These are phyloP conservation scores for Colletotrichum sp. DNA, from an alignment of 2,329 filamentous ascomycete species.

Conservation along the genomic window DNA sequence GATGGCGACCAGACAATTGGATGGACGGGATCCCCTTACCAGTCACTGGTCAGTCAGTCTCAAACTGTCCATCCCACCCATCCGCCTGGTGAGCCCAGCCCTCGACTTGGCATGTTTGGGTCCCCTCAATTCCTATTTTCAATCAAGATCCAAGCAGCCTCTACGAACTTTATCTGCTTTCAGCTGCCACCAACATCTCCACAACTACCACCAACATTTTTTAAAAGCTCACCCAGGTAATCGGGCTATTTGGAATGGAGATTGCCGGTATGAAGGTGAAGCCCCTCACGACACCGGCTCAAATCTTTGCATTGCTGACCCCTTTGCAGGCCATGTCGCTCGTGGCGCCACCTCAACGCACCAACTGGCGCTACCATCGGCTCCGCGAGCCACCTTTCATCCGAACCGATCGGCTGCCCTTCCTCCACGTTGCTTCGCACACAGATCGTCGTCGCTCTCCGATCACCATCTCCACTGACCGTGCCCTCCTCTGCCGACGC, in stretches of 20 bases:
- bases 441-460: background rate
- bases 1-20: background rate
- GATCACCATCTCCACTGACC: background rate
- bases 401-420: background rate
- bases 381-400: conserved; percentile 1
- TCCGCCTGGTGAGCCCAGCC: background rate
- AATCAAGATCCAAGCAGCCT: background rate
- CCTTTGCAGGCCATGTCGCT: background rate
- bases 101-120: background rate
- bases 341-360: background rate
- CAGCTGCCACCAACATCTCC: background rate
- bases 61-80: background rate
- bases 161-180: background rate
- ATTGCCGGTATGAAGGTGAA: background rate
- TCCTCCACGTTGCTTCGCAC: background rate
- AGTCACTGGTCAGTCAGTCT: background rate
- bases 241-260: background rate
- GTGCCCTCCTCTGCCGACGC: background rate
- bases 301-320: background rate
- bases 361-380: background rate
- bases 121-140: background rate
- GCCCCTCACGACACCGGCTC: background rate
- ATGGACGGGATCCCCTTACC: background rate
- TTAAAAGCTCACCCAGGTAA: background rate
- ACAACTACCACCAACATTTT: background rate